phyloP scores from a whole-genome alignment of 805 yeast species.

The Pichia heedii region DNA sequence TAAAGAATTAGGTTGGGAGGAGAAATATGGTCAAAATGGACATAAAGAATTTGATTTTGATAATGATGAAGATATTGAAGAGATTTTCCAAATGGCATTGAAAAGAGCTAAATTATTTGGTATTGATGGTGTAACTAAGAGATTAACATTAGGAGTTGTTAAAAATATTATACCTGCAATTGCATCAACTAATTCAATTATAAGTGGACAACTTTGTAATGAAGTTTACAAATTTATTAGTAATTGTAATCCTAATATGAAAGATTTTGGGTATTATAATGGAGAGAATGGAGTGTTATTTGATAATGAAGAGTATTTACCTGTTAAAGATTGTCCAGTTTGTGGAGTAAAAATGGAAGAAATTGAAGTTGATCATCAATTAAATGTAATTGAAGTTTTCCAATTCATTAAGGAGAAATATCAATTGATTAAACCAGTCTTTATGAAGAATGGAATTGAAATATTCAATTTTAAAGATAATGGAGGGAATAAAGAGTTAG shows the following conservation, averaged over 20 bases:
- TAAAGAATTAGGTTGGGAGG: constrained; percentile 65
- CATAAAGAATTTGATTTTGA: constrained; percentile 57
- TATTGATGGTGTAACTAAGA: constrained; percentile 68
- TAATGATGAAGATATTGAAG: constrained; percentile 50
- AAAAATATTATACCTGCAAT: constrained; percentile 91
- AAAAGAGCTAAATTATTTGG: constrained; percentile 54
- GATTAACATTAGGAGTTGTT: constrained; percentile 75
- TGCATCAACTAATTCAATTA: constrained; percentile 86
- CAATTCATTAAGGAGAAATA: constrained; percentile 8
- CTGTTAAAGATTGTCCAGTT: constrained; percentile 58
- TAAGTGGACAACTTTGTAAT: constrained; percentile 83
- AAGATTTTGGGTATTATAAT: constrained; percentile 79
- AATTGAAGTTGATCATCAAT: constrained; percentile 3
- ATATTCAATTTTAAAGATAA: constrained; percentile 18
- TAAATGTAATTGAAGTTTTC: constrained; percentile 14
- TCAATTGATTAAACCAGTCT: constrained; percentile 13
- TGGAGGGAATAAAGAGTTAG: not conserved
- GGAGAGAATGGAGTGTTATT: constrained; percentile 76
- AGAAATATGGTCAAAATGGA: constrained; percentile 31
- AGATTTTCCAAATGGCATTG: constrained; percentile 48
- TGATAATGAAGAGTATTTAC: constrained; percentile 58
- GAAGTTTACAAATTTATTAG: constrained; percentile 78
- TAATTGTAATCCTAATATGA: constrained; percentile 53
- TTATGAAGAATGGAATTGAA: constrained; percentile 18
- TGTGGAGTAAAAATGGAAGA: constrained; percentile 43